Conservation (phyloP, 352 stramenopile genomes). For the Peronospora farinosa region DNA sequence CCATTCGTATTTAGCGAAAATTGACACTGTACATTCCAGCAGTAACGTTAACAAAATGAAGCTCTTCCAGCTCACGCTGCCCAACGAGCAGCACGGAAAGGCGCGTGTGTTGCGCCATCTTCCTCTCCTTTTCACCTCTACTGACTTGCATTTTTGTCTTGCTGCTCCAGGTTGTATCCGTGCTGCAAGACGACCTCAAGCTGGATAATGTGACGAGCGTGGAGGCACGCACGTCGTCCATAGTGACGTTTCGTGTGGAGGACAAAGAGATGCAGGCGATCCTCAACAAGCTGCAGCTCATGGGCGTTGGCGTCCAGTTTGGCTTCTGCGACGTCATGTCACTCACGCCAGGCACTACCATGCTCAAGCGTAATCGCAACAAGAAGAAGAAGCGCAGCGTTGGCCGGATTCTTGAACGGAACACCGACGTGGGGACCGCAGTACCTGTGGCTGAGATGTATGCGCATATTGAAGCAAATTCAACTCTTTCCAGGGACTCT, state of each 20-base stretch:
- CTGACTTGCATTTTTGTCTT: neutral
- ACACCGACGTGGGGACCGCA: constrained; percentile 72
- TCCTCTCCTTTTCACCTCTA: neutral
- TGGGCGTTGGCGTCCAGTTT: constrained; percentile 80
- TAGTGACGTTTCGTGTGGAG: constrained; percentile 82
- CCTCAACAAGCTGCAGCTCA: too few species aligned
- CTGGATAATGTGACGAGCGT: constrained; percentile 81
- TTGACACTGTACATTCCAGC: neutral
- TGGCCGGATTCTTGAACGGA: constrained; percentile 65
- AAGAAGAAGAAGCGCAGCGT: constrained; percentile 59
- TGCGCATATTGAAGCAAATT: constrained; percentile 76
- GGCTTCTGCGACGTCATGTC: constrained; percentile 87
- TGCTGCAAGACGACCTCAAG: constrained; percentile 77
- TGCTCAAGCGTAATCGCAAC: constrained; percentile 42
- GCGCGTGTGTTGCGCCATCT: constrained; percentile 10
- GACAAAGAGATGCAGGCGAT: too few species aligned
- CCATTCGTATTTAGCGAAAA: neutral
- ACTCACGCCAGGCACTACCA: constrained; percentile 75
- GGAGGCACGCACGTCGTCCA: constrained; percentile 78
- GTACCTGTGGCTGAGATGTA: constrained; percentile 86
- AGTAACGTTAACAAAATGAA: constrained; percentile 41
- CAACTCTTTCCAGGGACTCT: constrained; percentile 73
- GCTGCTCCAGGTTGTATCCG: constrained; percentile 50
- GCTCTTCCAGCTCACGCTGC: constrained; percentile 85
- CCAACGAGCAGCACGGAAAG: constrained; percentile 77